phyloP scores from a whole-genome alignment of 1,284 basidiomycete genomes.

The Cutaneotrichosporon arboriforme region DNA sequence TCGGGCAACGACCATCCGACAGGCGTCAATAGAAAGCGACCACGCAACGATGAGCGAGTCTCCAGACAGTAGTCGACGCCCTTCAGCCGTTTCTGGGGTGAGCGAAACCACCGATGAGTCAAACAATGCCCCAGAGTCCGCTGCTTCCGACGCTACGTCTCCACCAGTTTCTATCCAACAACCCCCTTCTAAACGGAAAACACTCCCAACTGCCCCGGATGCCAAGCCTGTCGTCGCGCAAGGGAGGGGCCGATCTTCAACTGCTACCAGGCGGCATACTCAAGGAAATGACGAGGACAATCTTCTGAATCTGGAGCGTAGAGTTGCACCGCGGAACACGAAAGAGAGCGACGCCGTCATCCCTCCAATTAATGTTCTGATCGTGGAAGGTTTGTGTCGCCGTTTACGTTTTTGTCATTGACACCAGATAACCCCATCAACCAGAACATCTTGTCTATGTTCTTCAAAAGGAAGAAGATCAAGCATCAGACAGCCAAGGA shows the following conservation, averaged over 20 bases:
- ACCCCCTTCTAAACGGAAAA: conserved; percentile 19
- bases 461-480: conserved; percentile 94
- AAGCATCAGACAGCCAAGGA: conserved; percentile 93
- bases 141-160: not conserved
- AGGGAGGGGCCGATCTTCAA: conserved; percentile 28
- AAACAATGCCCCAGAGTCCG: not conserved
- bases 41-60: conserved; percentile 6
- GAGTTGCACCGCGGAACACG: not conserved
- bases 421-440: conserved; percentile 93
- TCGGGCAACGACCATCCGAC: conserved; percentile 19
- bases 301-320: not conserved
- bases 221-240: conserved; percentile 30
- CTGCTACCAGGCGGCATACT: conserved; percentile 8
- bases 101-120: conserved; percentile 12
- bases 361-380: conserved; percentile 90
- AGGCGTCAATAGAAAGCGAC: conserved; percentile 19
- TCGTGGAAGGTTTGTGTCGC: conserved; percentile 88
- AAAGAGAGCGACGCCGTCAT: conserved; percentile 55
- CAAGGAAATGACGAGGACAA: too few relatives aligned
- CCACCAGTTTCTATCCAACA: not conserved
- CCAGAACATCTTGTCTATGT: conserved; percentile 90
- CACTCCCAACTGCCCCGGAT: conserved; percentile 23
- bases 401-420: not conserved
- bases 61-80: conserved; percentile 20
- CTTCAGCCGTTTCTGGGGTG: conserved; percentile 21